phyloP scores from a whole-genome alignment of 371 early-diverging fungal species.

The Mortierella polycephala region DNA sequence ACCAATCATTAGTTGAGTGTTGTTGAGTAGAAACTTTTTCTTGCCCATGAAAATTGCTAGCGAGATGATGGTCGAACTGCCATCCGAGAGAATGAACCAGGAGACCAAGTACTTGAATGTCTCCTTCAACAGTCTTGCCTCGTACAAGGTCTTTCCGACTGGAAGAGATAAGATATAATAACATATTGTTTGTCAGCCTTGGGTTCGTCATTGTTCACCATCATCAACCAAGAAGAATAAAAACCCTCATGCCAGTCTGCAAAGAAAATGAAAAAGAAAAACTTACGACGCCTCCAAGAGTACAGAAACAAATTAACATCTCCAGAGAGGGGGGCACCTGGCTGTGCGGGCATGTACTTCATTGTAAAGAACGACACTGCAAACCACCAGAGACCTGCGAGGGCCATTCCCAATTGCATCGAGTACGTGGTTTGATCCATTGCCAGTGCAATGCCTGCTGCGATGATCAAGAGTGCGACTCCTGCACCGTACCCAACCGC shows the following conservation, averaged over 20 bases:
- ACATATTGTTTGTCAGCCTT: background rate
- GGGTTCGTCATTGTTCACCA: background rate
- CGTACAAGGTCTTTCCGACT: constrained; percentile 36
- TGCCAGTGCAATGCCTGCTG: constrained; percentile 56
- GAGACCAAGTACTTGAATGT: constrained; percentile 58
- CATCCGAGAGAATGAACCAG: constrained; percentile 61
- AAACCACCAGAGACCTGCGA: constrained; percentile 67
- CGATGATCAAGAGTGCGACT: constrained; percentile 56
- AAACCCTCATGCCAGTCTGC: background rate
- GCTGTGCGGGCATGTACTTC: constrained; percentile 59
- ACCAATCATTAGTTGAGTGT: constrained; percentile 56
- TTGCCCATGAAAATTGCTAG: constrained; percentile 63
- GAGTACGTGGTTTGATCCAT: constrained; percentile 55
- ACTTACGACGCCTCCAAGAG: constrained; percentile 58
- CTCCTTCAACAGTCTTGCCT: constrained; percentile 44
- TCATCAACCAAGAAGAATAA: too few relatives aligned
- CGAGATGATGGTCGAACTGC: constrained; percentile 55
- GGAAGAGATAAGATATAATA: background rate
- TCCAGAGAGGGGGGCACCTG: constrained; percentile 66
- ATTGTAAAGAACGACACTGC: constrained; percentile 52
- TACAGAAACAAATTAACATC: constrained; percentile 58
- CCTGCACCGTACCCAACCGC: constrained; percentile 60
- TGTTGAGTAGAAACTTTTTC: constrained; percentile 45
- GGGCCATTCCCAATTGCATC: constrained; percentile 61
- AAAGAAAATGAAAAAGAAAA: background rate